phyloP scores from a whole-genome alignment of 495 filamentous ascomycete genomes.

The Neurospora sp. region DNA sequence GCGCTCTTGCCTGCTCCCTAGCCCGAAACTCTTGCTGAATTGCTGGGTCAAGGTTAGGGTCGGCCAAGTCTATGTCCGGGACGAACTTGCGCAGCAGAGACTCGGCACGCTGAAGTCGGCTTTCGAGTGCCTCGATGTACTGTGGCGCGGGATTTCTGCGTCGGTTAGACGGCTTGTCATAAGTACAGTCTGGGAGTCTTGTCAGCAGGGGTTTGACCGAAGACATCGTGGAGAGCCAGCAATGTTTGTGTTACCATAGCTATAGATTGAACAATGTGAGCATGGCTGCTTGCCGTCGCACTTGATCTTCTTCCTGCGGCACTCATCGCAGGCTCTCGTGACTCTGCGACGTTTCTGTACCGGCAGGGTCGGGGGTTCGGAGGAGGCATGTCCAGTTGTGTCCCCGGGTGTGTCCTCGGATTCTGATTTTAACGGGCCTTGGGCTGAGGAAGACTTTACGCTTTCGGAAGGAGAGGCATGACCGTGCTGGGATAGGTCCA shows the following conservation, averaged over 20 bases:
- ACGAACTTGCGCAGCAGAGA: conserved; percentile 66
- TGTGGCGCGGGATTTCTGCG: conserved; percentile 90
- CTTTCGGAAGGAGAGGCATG: conserved; percentile 23
- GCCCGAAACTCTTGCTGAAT: conserved; percentile 49
- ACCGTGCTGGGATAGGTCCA: conserved; percentile 22
- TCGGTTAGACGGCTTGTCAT: conserved; percentile 94
- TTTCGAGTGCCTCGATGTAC: conserved; percentile 87
- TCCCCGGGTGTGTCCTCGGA: conserved; percentile 14
- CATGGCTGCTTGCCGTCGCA: conserved; percentile 97
- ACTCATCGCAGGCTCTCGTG: conserved; percentile 91
- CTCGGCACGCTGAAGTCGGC: conserved; percentile 74
- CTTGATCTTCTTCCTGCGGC: conserved; percentile 95
- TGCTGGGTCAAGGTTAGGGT: conserved; percentile 66
- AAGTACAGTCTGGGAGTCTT: conserved; percentile 70
- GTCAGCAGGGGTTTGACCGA: conserved; percentile 23
- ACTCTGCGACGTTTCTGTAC: conserved; percentile 84
- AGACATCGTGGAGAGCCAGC: background rate
- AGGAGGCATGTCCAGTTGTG: conserved; percentile 4
- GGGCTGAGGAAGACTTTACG: conserved; percentile 10
- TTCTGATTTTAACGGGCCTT: conserved; percentile 15
- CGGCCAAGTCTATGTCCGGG: conserved; percentile 75
- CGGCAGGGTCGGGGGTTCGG: conserved; percentile 35
- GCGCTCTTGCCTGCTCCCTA: conserved; percentile 32
- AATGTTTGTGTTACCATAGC: conserved; percentile 64
- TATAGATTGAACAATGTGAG: conserved; percentile 95